Conservation (phyloP, 202 grass and related monocot genomes). For the Brachypodium distachyon region DNA sequence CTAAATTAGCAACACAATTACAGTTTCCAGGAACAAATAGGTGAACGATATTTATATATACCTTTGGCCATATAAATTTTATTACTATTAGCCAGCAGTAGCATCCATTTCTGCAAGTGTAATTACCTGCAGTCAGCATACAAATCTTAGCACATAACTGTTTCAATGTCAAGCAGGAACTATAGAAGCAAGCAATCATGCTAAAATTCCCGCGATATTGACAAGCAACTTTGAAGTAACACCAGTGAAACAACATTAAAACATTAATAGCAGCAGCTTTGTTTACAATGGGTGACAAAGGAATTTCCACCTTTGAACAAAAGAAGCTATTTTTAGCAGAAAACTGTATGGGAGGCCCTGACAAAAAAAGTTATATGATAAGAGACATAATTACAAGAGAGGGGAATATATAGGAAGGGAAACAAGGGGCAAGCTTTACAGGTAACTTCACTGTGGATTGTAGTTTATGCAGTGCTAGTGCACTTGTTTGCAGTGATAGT, state of each 20-base stretch:
- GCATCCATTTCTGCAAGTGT: conserved; percentile 56
- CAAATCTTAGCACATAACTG: not conserved
- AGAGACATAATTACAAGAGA: too few relatives aligned
- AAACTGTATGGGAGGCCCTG: too few relatives aligned
- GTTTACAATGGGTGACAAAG: not conserved
- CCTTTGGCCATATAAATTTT: conserved; percentile 57
- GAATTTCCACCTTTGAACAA: not conserved
- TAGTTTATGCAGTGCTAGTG: too few relatives aligned
- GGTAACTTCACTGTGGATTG: too few relatives aligned
- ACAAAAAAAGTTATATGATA: too few relatives aligned
- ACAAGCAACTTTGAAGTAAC: not conserved
- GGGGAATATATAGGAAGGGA: too few relatives aligned
- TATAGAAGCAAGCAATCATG: not conserved
- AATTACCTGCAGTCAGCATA: conserved; percentile 26
- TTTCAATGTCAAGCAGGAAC: not conserved
- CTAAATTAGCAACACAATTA: not conserved
- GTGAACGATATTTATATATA: not conserved
- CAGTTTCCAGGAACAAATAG: not conserved
- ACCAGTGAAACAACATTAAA: not conserved
- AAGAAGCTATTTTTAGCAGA: not conserved
- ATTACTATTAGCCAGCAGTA: conserved; percentile 57
- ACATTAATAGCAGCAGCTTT: not conserved
- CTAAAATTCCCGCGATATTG: not conserved
- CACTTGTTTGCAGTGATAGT: too few relatives aligned
- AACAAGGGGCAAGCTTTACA: too few relatives aligned